Conservation (phyloP, 331 rosid species). For the Erythrophleum ivorense region DNA sequence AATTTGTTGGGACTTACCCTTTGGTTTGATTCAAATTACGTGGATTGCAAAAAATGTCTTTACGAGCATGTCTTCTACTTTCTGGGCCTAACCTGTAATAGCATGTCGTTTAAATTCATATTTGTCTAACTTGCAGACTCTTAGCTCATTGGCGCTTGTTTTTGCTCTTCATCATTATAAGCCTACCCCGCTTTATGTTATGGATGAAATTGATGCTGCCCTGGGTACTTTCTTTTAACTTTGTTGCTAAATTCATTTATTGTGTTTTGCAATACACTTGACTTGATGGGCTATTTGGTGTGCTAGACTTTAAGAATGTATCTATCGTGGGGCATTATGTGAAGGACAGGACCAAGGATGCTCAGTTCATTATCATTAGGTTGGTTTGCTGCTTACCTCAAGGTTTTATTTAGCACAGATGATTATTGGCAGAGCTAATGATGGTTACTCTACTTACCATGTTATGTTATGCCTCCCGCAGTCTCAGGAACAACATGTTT, state of each 20-base stretch:
- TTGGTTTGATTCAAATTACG: slow-evolving; percentile 5
- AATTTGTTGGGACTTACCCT: neutral
- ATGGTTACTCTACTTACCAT: neutral
- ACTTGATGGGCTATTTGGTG: slow-evolving; percentile 36
- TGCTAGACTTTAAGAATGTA: slow-evolving; percentile 90
- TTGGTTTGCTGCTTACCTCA: slow-evolving; percentile 38
- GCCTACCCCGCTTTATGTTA: slow-evolving; percentile 98
- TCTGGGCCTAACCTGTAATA: slow-evolving; percentile 3
- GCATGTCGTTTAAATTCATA: slow-evolving; percentile 9
- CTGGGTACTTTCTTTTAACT: slow-evolving; percentile 56
- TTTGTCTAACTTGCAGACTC: slow-evolving; percentile 70
- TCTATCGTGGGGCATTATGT: slow-evolving; percentile 94
- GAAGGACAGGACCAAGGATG: slow-evolving; percentile 94
- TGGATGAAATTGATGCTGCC: slow-evolving; percentile 99
- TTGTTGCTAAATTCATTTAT: neutral
- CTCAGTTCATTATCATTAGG: slow-evolving; percentile 90
- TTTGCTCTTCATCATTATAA: slow-evolving; percentile 98
- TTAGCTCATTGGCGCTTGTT: slow-evolving; percentile 96
- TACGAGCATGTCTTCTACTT: slow-evolving; percentile 8
- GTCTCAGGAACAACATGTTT: slow-evolving; percentile 93
- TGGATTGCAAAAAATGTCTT: slow-evolving; percentile 16
- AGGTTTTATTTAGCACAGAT: neutral
- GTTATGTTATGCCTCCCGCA: slow-evolving; percentile 41
- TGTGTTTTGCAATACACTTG: slow-evolving; percentile 20
- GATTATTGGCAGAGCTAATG: slow-evolving; percentile 2